Evolutionary conservation across 441 rosid genomes (phyloP).

Genomic region (Gossypium gossypioides): DNA sequence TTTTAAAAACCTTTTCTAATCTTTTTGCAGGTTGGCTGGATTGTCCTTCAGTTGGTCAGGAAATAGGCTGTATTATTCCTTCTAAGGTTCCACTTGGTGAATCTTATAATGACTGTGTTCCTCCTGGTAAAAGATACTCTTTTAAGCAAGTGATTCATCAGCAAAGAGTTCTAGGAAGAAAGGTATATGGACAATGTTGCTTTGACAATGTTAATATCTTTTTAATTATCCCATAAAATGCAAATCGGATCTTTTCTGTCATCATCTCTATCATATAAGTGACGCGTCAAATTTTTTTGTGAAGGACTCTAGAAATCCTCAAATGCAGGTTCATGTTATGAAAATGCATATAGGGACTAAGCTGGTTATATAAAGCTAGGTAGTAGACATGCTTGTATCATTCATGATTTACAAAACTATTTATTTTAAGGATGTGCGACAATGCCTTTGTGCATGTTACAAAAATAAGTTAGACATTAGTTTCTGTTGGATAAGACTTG

Average conservation of each 20-base stretch:
- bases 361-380: background rate
- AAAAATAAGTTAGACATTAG: background rate
- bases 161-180: conserved; percentile 67
- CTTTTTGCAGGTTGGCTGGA: conserved; percentile 76
- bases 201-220: background rate
- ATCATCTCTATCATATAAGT: background rate
- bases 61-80: conserved; percentile 68
- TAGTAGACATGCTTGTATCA: background rate
- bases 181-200: conserved; percentile 31
- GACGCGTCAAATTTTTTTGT: background rate
- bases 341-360: background rate
- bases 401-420: background rate
- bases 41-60: conserved; percentile 74
- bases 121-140: conserved; percentile 94
- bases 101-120: conserved; percentile 57
- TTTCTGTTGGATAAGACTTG: background rate
- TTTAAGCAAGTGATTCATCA: conserved; percentile 76
- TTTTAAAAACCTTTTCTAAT: conserved; percentile 9
- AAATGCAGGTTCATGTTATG: background rate
- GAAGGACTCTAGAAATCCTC: background rate
- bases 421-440: background rate
- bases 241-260: background rate
- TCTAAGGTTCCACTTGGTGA: conserved; percentile 96
- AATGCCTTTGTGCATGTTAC: background rate
- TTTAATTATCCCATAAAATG: background rate